Conservation (phyloP, 352 stramenopile genomes). For the Pythium guiyangense region DNA sequence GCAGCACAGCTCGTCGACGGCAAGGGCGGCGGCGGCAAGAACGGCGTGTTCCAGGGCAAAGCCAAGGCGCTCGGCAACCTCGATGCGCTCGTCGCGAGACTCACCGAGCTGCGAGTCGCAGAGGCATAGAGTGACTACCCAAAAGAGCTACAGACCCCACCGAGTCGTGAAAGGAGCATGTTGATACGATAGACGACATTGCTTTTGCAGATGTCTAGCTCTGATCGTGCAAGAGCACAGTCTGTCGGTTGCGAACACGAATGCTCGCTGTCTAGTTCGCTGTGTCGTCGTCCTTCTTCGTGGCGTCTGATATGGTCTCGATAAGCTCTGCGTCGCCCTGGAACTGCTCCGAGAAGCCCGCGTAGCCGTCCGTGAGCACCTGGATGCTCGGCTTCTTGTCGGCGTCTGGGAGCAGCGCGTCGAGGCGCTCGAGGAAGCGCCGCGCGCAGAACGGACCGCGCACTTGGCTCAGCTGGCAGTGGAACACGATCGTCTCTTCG, state of each 20-base stretch:
- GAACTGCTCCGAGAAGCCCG: constrained; percentile 52
- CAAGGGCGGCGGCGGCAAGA: constrained; percentile 72
- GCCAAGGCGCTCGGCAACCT: too few relatives aligned
- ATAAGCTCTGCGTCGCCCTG: constrained; percentile 69
- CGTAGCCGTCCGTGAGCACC: constrained; percentile 67
- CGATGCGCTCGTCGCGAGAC: constrained; percentile 28
- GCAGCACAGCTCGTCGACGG: constrained; percentile 56
- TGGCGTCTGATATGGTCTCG: neutral
- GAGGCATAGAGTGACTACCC: constrained; percentile 23
- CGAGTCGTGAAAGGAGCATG: too few relatives aligned
- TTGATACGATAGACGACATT: too few relatives aligned
- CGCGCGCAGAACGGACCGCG: constrained; percentile 75
- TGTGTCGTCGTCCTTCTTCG: neutral
- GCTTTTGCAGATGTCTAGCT: too few relatives aligned
- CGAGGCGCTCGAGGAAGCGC: too few relatives aligned
- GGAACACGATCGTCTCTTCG: constrained; percentile 67
- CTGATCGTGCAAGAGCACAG: too few relatives aligned
- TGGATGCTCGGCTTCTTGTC: constrained; percentile 47
- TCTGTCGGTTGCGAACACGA: too few relatives aligned
- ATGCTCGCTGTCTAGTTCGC: neutral
- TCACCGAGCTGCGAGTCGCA: constrained; percentile 27
- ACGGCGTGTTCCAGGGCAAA: constrained; percentile 74
- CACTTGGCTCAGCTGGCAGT: constrained; percentile 86
- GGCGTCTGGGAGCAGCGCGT: too few relatives aligned
- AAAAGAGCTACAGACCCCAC: too few relatives aligned